A percentile compares a stretch with the other conserved stretches of the same genome.
phyloP scores from a whole-genome alignment of 2,329 filamentous ascomycete genomes.

The Diaporthe citriasiana region DNA sequence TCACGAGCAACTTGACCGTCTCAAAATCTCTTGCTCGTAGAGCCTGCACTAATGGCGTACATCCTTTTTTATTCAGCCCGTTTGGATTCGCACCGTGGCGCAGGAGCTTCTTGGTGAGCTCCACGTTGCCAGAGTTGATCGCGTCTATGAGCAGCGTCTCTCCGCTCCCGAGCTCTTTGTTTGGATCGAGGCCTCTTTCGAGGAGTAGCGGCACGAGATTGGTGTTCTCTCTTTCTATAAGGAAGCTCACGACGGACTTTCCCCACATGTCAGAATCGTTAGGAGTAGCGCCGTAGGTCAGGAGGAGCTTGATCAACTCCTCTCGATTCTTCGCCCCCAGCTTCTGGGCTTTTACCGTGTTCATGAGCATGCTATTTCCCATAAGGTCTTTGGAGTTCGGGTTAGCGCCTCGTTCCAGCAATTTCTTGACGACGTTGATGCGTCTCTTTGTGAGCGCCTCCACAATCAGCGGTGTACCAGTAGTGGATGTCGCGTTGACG shows the following conservation, averaged over 20 bases:
- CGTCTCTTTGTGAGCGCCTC: constrained; percentile 13
- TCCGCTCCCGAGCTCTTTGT: background rate
- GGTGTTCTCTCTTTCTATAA: background rate
- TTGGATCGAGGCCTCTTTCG: constrained; percentile 1
- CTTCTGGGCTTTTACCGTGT: background rate
- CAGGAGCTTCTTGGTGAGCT: constrained; percentile 1
- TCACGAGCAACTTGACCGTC: constrained; percentile 2
- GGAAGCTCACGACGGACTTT: background rate
- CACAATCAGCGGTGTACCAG: background rate
- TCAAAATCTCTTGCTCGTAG: background rate
- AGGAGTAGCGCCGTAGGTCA: background rate
- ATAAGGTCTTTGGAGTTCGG: constrained; percentile 5
- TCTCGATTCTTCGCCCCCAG: background rate
- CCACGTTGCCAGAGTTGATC: background rate
- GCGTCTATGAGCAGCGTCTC: background rate
- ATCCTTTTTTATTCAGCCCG: background rate
- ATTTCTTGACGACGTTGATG: background rate
- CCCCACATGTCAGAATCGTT: constrained; percentile 4
- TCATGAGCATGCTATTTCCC: constrained; percentile 17
- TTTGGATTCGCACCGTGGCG: background rate
- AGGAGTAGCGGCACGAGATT: constrained; percentile 10
- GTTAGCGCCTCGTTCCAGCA: constrained; percentile 16
- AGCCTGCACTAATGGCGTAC: constrained; percentile 6
- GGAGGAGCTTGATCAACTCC: constrained; percentile 4
- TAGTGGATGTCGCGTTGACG: constrained; percentile 9